Evolutionary conservation across 1,139 yeast genomes (phyloP), one percentile per base, ranked within the genome.

Genomic region (Candida tunisiensis): DNA sequence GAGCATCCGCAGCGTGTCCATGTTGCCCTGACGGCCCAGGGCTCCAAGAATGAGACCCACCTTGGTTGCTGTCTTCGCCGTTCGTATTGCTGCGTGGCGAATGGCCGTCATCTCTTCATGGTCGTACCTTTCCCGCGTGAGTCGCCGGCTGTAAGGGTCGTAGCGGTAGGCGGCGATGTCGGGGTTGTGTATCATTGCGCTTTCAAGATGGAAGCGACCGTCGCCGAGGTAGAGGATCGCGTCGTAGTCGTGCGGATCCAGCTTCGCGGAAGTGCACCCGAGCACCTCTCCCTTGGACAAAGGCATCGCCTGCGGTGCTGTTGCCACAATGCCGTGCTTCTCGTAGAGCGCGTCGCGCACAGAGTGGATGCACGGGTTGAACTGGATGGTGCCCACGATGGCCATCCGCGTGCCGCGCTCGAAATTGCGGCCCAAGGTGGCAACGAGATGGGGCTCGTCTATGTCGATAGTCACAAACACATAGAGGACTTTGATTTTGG

Each of bases 141-240:
- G 83, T 45, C 79, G 83, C 36, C 93, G 62, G 11, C 83, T 75
- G 48, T 88, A 88, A 7, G 99, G 99, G 48, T 88, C 98, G 47
- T 88, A 88, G 41, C 93, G 67, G 51, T 60, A 88, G 0, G 98
- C 96, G 0, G 92, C 92, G 9, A 85, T 66, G 9, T 69, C 71
- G 0, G 99, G 98, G 48, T 88, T 88, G 49, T 85, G 96, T 34
- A 88, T 88, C 98, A 88, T 85, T 5, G 95, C 83, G 30, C 92
- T 73, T 49, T 88, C 99, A 26, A 88, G 57, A 51, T 88, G 99
- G 54, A 88, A 88, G 31, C 98, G 57, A 8, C 99, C 99, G 50
- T 88, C 99, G 19, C 99, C 99, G 17, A 88, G 63, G 44, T 88
- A 88, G 3, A 88, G 65, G 71, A 85, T 80, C 1, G 88, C 93